Evolutionary conservation across 2,329 filamentous ascomycete species (phyloP).

Genomic region (Aspergillus versicolor): DNA sequence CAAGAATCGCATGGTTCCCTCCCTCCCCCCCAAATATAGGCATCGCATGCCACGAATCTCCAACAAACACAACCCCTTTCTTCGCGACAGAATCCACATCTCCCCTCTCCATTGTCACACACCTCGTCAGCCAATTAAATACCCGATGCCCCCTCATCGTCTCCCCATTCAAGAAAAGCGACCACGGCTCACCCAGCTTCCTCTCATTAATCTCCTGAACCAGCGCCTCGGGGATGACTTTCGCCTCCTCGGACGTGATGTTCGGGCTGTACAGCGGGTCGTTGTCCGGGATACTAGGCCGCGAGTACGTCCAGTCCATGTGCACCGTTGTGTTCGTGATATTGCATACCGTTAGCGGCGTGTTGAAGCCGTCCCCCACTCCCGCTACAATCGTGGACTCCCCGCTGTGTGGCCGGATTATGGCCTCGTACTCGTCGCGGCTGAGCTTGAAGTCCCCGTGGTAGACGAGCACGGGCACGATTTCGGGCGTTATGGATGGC

Average conservation of each 20-base stretch:
- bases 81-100: background rate
- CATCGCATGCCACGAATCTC: conserved; percentile 16
- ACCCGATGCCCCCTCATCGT: conserved; percentile 7
- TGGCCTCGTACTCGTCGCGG: conserved; percentile 2
- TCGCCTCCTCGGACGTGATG: conserved; percentile 8
- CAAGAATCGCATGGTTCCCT: conserved; percentile 12
- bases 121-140: conserved; percentile 9
- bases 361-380: conserved; percentile 13
- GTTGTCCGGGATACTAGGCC: background rate
- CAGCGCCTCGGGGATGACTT: conserved; percentile 1
- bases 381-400: conserved; percentile 9
- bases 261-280: conserved; percentile 7
- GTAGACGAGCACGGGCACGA: conserved; percentile 8
- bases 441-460: conserved; percentile 10
- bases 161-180: conserved; percentile 4
- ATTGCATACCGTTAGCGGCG: conserved; percentile 12
- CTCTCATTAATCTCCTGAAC: conserved; percentile 8
- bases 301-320: conserved; percentile 15
- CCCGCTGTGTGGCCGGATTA: conserved; percentile 5
- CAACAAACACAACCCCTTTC: conserved; percentile 6
- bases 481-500: background rate
- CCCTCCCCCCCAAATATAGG: conserved; percentile 15
- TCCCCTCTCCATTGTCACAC: conserved; percentile 2
- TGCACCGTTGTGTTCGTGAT: conserved; percentile 6
- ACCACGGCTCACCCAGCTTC: conserved; percentile 11